Conservation (phyloP, 345 rosid species). For the Diplotaxis tenuifolia region DNA sequence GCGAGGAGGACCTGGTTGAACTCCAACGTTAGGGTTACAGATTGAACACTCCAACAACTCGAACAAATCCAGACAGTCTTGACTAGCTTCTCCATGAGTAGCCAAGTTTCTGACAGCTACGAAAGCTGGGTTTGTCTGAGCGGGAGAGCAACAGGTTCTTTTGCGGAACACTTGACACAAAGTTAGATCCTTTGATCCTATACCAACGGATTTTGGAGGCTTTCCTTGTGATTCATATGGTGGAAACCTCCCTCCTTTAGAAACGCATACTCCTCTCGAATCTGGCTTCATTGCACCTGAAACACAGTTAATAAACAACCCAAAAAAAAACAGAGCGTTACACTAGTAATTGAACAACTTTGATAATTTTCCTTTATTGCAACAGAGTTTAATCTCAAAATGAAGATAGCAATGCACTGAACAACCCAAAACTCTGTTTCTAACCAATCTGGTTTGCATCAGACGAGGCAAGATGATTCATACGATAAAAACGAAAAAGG, state of each 20-base stretch:
- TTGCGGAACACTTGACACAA: conserved; percentile 80
- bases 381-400: not conserved
- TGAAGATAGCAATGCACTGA: not conserved
- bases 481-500: not conserved
- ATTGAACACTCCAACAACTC: conserved; percentile 95
- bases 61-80: conserved; percentile 75
- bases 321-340: not conserved
- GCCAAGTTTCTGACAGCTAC: conserved; percentile 74
- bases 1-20: conserved; percentile 82
- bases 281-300: conserved; percentile 45
- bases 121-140: conserved; percentile 86
- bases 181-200: conserved; percentile 74
- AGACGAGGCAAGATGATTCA: conserved; percentile 4
- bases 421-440: not conserved
- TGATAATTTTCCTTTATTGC: not conserved
- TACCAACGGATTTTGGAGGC: conserved; percentile 65
- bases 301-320: not conserved
- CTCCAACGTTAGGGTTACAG: conserved; percentile 81
- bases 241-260: conserved; percentile 84
- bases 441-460: not conserved
- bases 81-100: conserved; percentile 74
- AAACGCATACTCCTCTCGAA: conserved; percentile 53
- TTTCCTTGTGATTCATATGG: conserved; percentile 73
- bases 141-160: conserved; percentile 76
- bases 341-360: conserved; percentile 2